These are phyloP conservation scores for Salvia rosmarinus DNA, from an alignment of 257 asterid species.

Conservation along the genomic window DNA sequence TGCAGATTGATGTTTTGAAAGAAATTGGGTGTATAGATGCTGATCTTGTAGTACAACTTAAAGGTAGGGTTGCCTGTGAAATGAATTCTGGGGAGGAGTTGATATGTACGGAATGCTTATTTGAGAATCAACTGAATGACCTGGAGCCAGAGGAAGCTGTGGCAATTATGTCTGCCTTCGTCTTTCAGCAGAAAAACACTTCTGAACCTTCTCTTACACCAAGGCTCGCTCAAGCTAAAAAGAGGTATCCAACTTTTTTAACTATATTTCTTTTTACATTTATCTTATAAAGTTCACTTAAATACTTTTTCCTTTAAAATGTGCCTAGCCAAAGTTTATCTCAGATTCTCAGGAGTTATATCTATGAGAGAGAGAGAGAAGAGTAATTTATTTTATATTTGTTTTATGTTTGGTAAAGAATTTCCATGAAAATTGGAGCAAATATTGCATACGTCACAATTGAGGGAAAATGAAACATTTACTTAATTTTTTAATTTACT, in stretches of 20 bases:
- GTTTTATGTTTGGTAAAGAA: conserved; percentile 7
- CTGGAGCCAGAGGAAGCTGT: conserved; percentile 99
- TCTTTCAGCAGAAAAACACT: conserved; percentile 90
- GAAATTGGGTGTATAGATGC: conserved; percentile 87
- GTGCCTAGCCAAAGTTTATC: background rate
- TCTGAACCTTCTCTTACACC: conserved; percentile 92
- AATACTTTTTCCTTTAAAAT: conserved; percentile 8
- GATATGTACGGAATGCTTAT: conserved; percentile 94
- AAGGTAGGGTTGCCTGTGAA: conserved; percentile 99
- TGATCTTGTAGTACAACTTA: conserved; percentile 94
- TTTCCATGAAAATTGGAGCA: conserved; percentile 16
- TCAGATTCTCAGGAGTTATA: background rate
- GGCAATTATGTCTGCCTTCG: conserved; percentile 97
- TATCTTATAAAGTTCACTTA: conserved; percentile 2
- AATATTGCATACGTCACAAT: background rate
- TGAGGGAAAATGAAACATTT: background rate
- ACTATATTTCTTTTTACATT: conserved; percentile 18
- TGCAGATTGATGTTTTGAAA: conserved; percentile 94
- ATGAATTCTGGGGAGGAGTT: conserved; percentile 99
- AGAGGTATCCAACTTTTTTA: conserved; percentile 50
- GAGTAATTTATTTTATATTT: background rate
- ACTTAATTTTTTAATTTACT: background rate
- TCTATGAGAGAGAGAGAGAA: background rate
- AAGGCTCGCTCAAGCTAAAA: conserved; percentile 74
- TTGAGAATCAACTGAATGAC: conserved; percentile 92